Base-by-base conservation (phyloP, 495 filamentous ascomycete species). In the Antarctomyces pellizariae region DNA sequence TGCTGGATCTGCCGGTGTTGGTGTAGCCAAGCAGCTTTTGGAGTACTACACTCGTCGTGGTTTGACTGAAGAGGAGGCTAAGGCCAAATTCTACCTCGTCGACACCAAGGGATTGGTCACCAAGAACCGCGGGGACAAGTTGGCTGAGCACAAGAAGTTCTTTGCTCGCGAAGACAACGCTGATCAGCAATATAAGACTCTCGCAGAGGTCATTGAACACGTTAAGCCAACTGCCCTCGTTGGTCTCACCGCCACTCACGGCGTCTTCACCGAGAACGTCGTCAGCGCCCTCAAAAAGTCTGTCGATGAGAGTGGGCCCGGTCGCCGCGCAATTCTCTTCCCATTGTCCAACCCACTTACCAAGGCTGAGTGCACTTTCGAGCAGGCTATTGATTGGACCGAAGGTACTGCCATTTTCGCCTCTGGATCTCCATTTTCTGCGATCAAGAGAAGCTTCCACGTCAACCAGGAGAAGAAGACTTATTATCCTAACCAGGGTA, bases 141-240 rank as follows among this genome's bases (percentile, higher is more conserved):
- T 97, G 16, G 79, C 83, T 25, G 78, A 92, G 37, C 86, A 97
- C 68, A 97, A 97, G 56, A 64, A 90, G 48, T 92, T 90, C 66
- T 97, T 97, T 42, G 76, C 82, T 22, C 80, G 86, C 25, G 56
- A 62, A 25, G 83, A 95, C 50, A 95, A 97, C 58, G 54, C 69
- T n/a, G 82, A 82, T 42, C 59, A 73, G 42, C 86, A 97, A 52
- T 75, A 72, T 65, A 70, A 70, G 52, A 73, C 64, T n/a, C 67
- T 97, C 1, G 75, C 82, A 38, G 75, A 89, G 38, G 76, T 93
- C 24, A 74, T 93, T 29, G 80, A 92, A 43, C 72, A 83, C 41
- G 82, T 95, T 37, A 70, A 80, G 54, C 86, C 86, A 4, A 90
- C 80, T 13, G 89, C 83, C 36, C 67, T 97, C 11, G 76, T 97